Evolutionary conservation across 495 filamentous ascomycete genomes (phyloP).

Genomic region (Podospora pseudocomata): DNA sequence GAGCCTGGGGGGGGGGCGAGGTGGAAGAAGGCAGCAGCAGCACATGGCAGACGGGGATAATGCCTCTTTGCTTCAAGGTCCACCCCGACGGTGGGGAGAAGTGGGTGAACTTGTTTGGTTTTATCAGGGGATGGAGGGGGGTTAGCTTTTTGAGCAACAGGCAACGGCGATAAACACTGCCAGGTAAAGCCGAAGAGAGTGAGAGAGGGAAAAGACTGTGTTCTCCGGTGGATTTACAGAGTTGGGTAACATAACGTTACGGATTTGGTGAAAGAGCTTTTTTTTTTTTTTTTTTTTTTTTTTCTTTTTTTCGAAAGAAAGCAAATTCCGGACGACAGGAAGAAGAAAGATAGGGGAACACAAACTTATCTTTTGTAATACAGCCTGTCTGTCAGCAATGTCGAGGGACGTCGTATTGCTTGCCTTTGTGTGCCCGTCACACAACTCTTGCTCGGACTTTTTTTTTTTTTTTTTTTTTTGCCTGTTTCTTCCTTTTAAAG

Average conservation of each 20-base stretch:
- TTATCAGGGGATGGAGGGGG: not conserved
- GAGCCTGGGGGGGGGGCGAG: too few species aligned
- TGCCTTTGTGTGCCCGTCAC: not conserved
- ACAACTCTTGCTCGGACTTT: slow-evolving; percentile 1
- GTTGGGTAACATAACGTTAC: not conserved
- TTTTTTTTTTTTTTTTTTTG: not conserved
- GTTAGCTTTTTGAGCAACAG: not conserved
- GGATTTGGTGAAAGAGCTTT: too few species aligned
- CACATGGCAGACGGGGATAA: slow-evolving; percentile 11
- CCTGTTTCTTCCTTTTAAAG: not conserved
- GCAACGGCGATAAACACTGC: not conserved
- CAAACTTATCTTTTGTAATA: not conserved
- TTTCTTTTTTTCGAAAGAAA: not conserved
- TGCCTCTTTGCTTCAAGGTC: not conserved
- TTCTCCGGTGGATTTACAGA: not conserved
- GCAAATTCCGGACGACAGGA: not conserved
- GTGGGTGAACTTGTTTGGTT: not conserved
- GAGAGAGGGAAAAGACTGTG: not conserved
- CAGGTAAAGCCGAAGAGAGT: not conserved
- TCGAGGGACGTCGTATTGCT: slow-evolving; percentile 3
- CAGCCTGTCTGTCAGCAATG: not conserved
- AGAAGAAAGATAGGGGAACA: not conserved
- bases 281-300: too few species aligned
- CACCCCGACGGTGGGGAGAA: not conserved
- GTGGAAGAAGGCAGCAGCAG: not conserved